These are phyloP conservation scores for Nakazawaea peltata DNA, from an alignment of 805 yeast species.

Conservation along the genomic window DNA sequence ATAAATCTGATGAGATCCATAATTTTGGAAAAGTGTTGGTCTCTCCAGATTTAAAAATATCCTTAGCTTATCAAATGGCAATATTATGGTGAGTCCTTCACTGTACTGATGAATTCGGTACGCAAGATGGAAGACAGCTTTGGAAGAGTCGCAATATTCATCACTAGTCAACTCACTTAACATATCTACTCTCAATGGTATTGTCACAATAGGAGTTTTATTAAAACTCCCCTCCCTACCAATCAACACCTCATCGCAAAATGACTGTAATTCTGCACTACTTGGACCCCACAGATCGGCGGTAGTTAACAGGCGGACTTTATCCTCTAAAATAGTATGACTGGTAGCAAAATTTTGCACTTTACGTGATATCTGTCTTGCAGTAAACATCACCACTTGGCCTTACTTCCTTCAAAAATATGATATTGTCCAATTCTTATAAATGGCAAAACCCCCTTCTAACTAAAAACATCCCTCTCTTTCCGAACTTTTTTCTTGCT, in stretches of 20 bases:
- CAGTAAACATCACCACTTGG: conserved; percentile 17
- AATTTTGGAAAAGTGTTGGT: conserved; percentile 4
- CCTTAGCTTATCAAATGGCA: conserved; percentile 8
- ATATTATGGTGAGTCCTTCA: not conserved
- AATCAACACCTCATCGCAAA: conserved; percentile 12
- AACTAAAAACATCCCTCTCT: no score
- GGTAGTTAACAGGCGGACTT: conserved; percentile 36
- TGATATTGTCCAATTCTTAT: no score
- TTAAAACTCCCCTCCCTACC: no score
- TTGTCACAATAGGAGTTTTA: no score
- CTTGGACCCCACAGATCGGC: conserved; percentile 50
- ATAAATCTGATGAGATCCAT: conserved; percentile 9
- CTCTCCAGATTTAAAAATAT: conserved; percentile 4
- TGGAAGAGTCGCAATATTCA: conserved; percentile 16
- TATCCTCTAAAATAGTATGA: conserved; percentile 20
- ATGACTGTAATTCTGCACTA: conserved; percentile 30
- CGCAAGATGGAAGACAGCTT: conserved; percentile 1
- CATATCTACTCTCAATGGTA: no score
- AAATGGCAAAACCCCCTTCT: no score
- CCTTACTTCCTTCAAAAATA: no score
- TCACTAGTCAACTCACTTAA: no score
- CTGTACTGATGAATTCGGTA: conserved; percentile 3
- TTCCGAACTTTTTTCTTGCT: no score
- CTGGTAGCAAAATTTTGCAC: conserved; percentile 26
- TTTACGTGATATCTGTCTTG: conserved; percentile 24